phyloP scores from a whole-genome alignment of 2,329 filamentous ascomycete species.

The Westerdykella aurantiaca region DNA sequence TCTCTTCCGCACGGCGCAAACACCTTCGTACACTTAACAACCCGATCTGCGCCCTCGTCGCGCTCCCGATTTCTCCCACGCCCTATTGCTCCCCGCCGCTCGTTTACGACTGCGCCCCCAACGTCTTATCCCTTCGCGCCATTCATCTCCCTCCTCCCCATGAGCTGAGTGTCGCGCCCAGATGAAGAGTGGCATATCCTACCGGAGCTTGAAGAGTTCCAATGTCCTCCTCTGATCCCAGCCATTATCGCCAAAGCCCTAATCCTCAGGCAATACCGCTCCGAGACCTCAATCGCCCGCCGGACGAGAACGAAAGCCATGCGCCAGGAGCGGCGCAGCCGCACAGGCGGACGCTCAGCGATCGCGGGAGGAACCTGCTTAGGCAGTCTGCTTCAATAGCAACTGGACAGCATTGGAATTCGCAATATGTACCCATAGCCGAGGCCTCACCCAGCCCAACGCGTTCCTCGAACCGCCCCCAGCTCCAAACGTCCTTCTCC shows the following conservation, averaged over 20 bases:
- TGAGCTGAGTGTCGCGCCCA: slow-evolving; percentile 25
- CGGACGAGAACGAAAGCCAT: slow-evolving; percentile 28
- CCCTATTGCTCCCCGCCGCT: no score
- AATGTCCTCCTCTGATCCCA: slow-evolving; percentile 48
- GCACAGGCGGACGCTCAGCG: slow-evolving; percentile 44
- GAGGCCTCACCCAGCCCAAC: slow-evolving; percentile 49
- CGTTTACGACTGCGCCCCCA: neutral
- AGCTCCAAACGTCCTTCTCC: slow-evolving; percentile 34
- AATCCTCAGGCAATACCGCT: slow-evolving; percentile 64
- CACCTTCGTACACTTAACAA: no score
- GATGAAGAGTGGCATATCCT: slow-evolving; percentile 24
- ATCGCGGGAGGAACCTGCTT: slow-evolving; percentile 45
- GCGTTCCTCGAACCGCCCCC: slow-evolving; percentile 22
- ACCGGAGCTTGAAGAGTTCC: slow-evolving; percentile 24
- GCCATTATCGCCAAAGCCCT: slow-evolving; percentile 44
- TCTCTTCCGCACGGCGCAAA: no score
- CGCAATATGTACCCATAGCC: slow-evolving; percentile 50
- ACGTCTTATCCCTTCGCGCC: neutral
- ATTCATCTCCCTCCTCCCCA: neutral
- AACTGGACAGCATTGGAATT: slow-evolving; percentile 37
- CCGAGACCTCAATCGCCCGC: slow-evolving; percentile 47
- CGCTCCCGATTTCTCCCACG: no score
- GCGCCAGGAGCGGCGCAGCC: slow-evolving; percentile 25
- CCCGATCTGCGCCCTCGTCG: no score
- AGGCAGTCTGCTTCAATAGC: slow-evolving; percentile 40